Evolutionary conservation across 2,329 filamentous ascomycete genomes (phyloP).

Genomic region (Berkeleyomyces basicola): DNA sequence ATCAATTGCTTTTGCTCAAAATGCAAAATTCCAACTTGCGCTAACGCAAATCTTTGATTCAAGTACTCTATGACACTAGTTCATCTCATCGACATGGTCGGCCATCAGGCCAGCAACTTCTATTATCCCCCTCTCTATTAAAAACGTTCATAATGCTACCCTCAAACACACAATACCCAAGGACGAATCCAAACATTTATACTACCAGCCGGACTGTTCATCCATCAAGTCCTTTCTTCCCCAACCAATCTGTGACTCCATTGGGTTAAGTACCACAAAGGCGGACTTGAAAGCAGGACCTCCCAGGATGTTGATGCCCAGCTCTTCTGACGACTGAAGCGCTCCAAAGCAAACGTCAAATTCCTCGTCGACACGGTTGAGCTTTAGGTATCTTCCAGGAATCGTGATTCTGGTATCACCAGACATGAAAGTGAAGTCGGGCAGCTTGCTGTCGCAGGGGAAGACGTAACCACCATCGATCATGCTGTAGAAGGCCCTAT

Average conservation of each 20-base stretch:
- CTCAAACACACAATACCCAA: too few relatives aligned
- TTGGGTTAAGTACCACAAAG: constrained; percentile 41
- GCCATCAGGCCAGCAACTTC: too few relatives aligned
- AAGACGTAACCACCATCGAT: constrained; percentile 29
- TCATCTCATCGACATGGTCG: too few relatives aligned
- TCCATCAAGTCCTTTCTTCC: neutral
- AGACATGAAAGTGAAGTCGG: constrained; percentile 36
- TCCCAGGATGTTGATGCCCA: constrained; percentile 44
- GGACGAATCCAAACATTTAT: too few relatives aligned
- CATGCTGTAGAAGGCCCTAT: constrained; percentile 25
- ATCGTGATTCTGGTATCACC: constrained; percentile 30
- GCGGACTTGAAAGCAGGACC: constrained; percentile 46
- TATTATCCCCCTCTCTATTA: too few relatives aligned
- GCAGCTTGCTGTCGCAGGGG: constrained; percentile 29
- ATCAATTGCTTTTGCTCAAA: too few relatives aligned
- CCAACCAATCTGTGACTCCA: constrained; percentile 22
- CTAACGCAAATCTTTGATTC: too few relatives aligned
- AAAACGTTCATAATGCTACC: too few relatives aligned
- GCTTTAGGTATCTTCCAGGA: constrained; percentile 36
- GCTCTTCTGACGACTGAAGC: constrained; percentile 30
- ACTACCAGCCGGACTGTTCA: too few relatives aligned
- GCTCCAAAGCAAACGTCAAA: constrained; percentile 48
- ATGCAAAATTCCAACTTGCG: too few relatives aligned
- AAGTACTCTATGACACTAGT: too few relatives aligned
- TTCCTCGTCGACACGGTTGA: constrained; percentile 28